A percentile compares a stretch with the other conserved stretches of the same genome.
These are phyloP conservation scores for Dissophora globulifera DNA, from an alignment of 192 early-diverging fungal genomes.

Conservation along the genomic window DNA sequence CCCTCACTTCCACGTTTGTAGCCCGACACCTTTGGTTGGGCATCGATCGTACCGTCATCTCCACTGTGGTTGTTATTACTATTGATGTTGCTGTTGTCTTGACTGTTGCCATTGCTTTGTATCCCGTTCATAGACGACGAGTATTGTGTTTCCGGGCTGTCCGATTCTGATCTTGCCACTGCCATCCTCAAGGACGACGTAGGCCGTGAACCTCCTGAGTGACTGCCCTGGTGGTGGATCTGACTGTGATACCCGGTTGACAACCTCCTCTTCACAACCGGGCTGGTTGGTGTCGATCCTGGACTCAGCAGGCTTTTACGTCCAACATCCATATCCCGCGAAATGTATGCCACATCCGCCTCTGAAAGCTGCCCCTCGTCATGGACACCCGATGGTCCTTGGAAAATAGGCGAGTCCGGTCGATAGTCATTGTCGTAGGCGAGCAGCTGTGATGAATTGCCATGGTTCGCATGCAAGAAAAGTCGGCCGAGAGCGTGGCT, in stretches of 20 bases:
- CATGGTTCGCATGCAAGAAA: slow-evolving; percentile 8
- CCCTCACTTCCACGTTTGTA: background rate
- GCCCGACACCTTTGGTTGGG: background rate
- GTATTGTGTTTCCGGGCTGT: slow-evolving; percentile 3
- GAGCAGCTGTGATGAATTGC: background rate
- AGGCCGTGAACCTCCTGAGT: background rate
- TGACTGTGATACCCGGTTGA: slow-evolving; percentile 22
- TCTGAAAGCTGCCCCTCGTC: slow-evolving; percentile 45
- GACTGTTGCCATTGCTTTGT: too few species aligned
- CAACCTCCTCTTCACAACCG: slow-evolving; percentile 14
- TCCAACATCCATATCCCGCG: slow-evolving; percentile 46
- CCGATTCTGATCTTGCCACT: background rate
- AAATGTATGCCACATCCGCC: slow-evolving; percentile 51
- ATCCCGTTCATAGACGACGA: background rate
- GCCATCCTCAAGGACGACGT: slow-evolving; percentile 33
- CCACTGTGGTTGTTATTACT: background rate
- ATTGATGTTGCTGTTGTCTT: too few species aligned
- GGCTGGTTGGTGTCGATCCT: slow-evolving; percentile 16
- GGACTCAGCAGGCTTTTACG: slow-evolving; percentile 3
- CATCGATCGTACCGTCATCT: too few species aligned
- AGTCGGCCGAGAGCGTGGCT: slow-evolving; percentile 8
- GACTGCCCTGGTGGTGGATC: slow-evolving; percentile 1
- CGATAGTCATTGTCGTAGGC: slow-evolving; percentile 17
- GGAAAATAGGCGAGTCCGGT: slow-evolving; percentile 48
- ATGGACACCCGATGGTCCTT: slow-evolving; percentile 29